These are phyloP conservation scores for Theileria luwenshuni DNA, from an alignment of 169 alveolate species.

Conservation along the genomic window DNA sequence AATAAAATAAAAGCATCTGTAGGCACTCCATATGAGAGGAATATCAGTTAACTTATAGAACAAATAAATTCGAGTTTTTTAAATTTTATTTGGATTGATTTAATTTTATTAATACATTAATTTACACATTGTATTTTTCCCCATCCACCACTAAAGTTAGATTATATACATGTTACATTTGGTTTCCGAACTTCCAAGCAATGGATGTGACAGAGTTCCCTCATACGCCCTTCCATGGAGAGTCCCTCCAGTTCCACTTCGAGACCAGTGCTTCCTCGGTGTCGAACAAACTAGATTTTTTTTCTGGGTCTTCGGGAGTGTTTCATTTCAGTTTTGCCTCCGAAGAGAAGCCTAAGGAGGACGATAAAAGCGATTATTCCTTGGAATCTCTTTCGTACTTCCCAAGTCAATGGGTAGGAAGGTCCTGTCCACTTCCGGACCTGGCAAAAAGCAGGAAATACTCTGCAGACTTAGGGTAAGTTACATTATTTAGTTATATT, in stretches of 20 bases:
- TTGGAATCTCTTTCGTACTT: slow-evolving; percentile 20
- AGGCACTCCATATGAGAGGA: slow-evolving; percentile 61
- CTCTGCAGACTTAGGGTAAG: slow-evolving; percentile 56
- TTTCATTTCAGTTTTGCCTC: slow-evolving; percentile 44
- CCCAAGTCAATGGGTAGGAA: slow-evolving; percentile 26
- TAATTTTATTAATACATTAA: not conserved
- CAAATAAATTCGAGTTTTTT: not conserved
- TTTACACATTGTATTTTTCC: not conserved
- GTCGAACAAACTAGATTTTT: too few species aligned
- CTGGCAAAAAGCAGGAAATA: slow-evolving; percentile 33
- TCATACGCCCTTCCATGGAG: slow-evolving; percentile 15
- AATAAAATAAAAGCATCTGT: slow-evolving; percentile 1
- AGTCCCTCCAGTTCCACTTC: slow-evolving; percentile 14
- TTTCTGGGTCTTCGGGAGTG: slow-evolving; percentile 27
- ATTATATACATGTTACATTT: not conserved
- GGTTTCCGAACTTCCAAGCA: too few species aligned
- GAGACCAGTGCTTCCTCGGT: too few species aligned
- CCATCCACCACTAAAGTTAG: not conserved
- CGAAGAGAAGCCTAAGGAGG: not conserved
- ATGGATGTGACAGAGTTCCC: slow-evolving; percentile 19
- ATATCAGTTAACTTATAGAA: slow-evolving; percentile 51
- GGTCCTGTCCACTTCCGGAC: slow-evolving; percentile 20
- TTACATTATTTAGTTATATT: not conserved
- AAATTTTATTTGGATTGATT: too few species aligned
- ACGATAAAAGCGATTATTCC: not conserved